Conservation (phyloP, 73 alveolate species). For the Symbiodinium natans region DNA sequence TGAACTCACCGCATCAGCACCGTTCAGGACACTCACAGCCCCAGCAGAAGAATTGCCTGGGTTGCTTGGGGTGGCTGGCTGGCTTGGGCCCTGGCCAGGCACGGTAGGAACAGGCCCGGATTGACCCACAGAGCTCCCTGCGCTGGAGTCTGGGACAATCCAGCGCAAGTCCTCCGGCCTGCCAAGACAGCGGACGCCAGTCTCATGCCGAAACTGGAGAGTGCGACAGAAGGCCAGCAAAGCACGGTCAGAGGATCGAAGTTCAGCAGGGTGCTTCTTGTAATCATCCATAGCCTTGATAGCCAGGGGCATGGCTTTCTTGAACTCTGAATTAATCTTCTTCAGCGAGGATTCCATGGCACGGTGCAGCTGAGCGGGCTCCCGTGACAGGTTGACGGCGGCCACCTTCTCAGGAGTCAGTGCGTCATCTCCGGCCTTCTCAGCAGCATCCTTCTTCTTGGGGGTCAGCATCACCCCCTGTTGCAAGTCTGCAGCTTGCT, state of each 20-base stretch:
- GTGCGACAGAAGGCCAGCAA: slow-evolving; percentile 11
- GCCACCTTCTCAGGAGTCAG: not conserved
- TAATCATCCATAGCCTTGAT: not conserved
- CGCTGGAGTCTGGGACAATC: not conserved
- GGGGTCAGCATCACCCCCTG: too few relatives aligned
- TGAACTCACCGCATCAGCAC: not conserved
- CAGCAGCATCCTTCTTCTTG: not conserved
- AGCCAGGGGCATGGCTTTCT: not conserved
- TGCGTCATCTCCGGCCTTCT: not conserved
- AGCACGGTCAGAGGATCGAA: not conserved
- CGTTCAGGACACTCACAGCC: too few relatives aligned
- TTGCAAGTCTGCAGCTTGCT: not conserved
- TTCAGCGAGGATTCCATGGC: not conserved
- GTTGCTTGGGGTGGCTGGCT: too few relatives aligned
- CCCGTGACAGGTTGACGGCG: not conserved
- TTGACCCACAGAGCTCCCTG: not conserved
- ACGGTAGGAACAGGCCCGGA: too few relatives aligned
- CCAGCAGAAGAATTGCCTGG: too few relatives aligned
- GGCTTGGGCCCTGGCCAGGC: too few relatives aligned
- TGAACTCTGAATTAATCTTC: not conserved
- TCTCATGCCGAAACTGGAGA: slow-evolving; percentile 11
- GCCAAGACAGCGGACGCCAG: not conserved
- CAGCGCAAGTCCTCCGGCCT: not conserved
- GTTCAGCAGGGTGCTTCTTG: not conserved
- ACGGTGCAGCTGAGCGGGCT: not conserved